Conservation (phyloP, 495 filamentous ascomycete genomes). For the Talaromyces proteolyticus region DNA sequence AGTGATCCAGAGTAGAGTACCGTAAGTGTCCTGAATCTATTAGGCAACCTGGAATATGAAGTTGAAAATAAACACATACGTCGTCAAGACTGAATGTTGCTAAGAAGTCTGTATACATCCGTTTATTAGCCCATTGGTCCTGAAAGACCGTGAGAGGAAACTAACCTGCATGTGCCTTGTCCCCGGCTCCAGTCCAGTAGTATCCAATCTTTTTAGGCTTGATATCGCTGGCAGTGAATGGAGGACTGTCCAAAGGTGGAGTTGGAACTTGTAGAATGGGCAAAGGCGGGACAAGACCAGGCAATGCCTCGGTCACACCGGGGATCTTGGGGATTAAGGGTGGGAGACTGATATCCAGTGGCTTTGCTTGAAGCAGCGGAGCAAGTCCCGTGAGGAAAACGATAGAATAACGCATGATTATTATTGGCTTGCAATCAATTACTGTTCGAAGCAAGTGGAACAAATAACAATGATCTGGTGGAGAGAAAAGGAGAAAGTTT, state of each 20-base stretch:
- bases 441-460: too few relatives aligned
- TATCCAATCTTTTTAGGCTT: slow-evolving; percentile 63
- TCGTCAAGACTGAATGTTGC: slow-evolving; percentile 56
- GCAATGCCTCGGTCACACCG: slow-evolving; percentile 50
- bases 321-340: slow-evolving; percentile 54
- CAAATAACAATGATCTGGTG: too few relatives aligned
- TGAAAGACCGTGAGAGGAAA: not conserved
- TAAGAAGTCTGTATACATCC: slow-evolving; percentile 43
- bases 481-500: too few relatives aligned
- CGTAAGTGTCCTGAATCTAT: slow-evolving; percentile 47
- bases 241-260: slow-evolving; percentile 47
- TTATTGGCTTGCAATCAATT: too few relatives aligned
- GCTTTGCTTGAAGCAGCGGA: not conserved
- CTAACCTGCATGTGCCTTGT: slow-evolving; percentile 47
- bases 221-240: slow-evolving; percentile 46
- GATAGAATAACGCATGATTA: slow-evolving; percentile 20
- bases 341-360: slow-evolving; percentile 30
- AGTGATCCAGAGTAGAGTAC: slow-evolving; percentile 49
- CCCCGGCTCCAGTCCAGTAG: slow-evolving; percentile 56
- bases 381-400: slow-evolving; percentile 12
- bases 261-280: slow-evolving; percentile 55
- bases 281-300: slow-evolving; percentile 42
- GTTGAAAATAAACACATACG: slow-evolving; percentile 26
- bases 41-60: not conserved
- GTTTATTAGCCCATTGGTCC: not conserved